A percentile compares a stretch with the other conserved stretches of the same genome.
These are phyloP conservation scores for Fusarium sp. DNA, from an alignment of 2,329 filamentous ascomycete species.

Conservation along the genomic window DNA sequence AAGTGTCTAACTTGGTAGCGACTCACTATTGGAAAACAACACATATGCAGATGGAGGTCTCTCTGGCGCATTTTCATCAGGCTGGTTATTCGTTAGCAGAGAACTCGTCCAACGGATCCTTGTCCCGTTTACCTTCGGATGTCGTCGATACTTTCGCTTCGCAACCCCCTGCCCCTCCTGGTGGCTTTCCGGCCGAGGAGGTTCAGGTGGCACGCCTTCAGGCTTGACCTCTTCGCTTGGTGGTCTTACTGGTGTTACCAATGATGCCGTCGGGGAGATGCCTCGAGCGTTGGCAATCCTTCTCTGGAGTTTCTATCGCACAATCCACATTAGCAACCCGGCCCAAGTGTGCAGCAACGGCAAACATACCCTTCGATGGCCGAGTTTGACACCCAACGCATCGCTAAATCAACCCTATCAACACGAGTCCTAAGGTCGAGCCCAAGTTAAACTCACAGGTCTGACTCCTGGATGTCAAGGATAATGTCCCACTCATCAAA, in stretches of 20 bases:
- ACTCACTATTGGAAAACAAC: constrained; percentile 84
- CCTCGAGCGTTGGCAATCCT: constrained; percentile 81
- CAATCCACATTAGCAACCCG: constrained; percentile 1
- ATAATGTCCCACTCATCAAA: constrained; percentile 89
- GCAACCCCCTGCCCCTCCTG: constrained; percentile 57
- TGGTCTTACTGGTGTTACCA: constrained; percentile 61
- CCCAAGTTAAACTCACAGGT: constrained; percentile 69
- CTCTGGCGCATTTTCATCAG: constrained; percentile 83
- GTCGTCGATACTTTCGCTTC: constrained; percentile 81
- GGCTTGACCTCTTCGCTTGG: constrained; percentile 64
- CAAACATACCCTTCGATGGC: constrained; percentile 77
- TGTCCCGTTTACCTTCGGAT: constrained; percentile 72
- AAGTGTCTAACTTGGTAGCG: background rate
- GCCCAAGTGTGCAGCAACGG: background rate
- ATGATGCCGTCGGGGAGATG: constrained; percentile 63
- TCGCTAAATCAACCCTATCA: constrained; percentile 61
- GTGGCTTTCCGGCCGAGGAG: constrained; percentile 57
- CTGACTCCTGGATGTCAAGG: constrained; percentile 84
- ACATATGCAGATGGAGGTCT: constrained; percentile 86
- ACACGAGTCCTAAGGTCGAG: background rate
- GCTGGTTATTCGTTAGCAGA: constrained; percentile 52
- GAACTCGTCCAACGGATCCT: background rate
- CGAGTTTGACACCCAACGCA: constrained; percentile 79
- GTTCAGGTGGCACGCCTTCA: constrained; percentile 64
- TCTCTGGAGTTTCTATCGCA: constrained; percentile 78